Evolutionary conservation across 805 yeast genomes (phyloP).

Genomic region (Kodamaea fukazawae): DNA sequence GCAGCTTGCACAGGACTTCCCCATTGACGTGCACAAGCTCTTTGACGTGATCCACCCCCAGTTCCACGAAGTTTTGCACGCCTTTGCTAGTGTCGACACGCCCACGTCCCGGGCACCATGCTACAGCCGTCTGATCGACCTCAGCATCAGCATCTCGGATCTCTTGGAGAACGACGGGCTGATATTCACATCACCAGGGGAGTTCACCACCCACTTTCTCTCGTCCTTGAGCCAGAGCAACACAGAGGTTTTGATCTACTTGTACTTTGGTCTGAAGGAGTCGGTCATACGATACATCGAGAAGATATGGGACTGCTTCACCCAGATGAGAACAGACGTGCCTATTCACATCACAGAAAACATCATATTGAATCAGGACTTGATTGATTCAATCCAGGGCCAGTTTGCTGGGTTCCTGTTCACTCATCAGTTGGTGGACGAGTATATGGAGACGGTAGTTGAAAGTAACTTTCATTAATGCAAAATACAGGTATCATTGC

Average conservation of each 20-base stretch:
- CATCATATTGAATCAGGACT: constrained; percentile 16
- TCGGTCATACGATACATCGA: constrained; percentile 20
- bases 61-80: constrained; percentile 14
- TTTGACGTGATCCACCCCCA: constrained; percentile 11
- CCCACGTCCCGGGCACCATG: neutral
- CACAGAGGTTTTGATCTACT: constrained; percentile 19
- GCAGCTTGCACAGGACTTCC: neutral
- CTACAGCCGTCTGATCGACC: neutral
- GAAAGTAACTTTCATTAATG: neutral
- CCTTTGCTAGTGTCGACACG: neutral
- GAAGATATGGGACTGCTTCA: constrained; percentile 23
- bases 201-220: neutral
- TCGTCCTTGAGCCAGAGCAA: constrained; percentile 3
- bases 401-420: constrained; percentile 21
- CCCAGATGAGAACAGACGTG: constrained; percentile 11
- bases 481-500: no score
- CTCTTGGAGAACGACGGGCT: constrained; percentile 1
- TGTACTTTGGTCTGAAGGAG: constrained; percentile 26
- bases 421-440: constrained; percentile 18
- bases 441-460: constrained; percentile 23
- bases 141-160: neutral
- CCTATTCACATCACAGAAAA: constrained; percentile 16
- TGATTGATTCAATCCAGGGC: constrained; percentile 16
- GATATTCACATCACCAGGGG: neutral
- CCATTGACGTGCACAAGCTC: constrained; percentile 14